A percentile compares a stretch with the other conserved stretches of the same genome.
Conservation (phyloP, 768 basidiomycete species). For the Russula foetens region DNA sequence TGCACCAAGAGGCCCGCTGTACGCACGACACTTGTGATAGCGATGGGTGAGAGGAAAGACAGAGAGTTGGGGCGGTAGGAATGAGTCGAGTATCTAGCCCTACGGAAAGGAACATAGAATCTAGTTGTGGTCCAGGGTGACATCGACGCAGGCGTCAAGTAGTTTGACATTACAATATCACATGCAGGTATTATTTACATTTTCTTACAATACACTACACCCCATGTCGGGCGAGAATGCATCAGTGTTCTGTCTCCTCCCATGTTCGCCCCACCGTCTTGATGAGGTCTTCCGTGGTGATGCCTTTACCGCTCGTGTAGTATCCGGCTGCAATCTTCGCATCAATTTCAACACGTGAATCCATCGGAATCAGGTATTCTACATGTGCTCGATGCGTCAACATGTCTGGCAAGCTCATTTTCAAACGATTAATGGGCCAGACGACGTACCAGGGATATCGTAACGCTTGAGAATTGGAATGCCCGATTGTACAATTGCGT, state of each 20-base stretch:
- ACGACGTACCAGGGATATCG: slow-evolving; percentile 66
- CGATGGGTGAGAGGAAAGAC: neutral
- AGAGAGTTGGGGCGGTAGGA: no score
- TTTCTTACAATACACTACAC: neutral
- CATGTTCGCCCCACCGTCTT: slow-evolving; percentile 85
- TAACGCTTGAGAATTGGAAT: slow-evolving; percentile 77
- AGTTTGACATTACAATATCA: neutral
- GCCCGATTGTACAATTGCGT: slow-evolving; percentile 85
- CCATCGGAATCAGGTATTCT: slow-evolving; percentile 85
- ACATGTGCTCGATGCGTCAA: neutral
- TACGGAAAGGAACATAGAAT: neutral
- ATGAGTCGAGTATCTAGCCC: neutral
- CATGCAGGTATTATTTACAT: neutral
- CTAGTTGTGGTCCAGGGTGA: neutral
- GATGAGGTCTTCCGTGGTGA: slow-evolving; percentile 69
- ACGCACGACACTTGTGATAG: neutral
- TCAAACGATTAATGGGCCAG: neutral
- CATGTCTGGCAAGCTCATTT: neutral
- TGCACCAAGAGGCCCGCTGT: slow-evolving; percentile 1
- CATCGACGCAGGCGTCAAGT: neutral
- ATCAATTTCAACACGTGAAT: slow-evolving; percentile 90
- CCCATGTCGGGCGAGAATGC: neutral
- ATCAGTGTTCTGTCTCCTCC: slow-evolving; percentile 82
- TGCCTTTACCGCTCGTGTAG: slow-evolving; percentile 70
- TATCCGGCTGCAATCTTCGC: slow-evolving; percentile 96